These are phyloP conservation scores for Quercus glauca DNA, from an alignment of 306 rosid species.

Conservation along the genomic window DNA sequence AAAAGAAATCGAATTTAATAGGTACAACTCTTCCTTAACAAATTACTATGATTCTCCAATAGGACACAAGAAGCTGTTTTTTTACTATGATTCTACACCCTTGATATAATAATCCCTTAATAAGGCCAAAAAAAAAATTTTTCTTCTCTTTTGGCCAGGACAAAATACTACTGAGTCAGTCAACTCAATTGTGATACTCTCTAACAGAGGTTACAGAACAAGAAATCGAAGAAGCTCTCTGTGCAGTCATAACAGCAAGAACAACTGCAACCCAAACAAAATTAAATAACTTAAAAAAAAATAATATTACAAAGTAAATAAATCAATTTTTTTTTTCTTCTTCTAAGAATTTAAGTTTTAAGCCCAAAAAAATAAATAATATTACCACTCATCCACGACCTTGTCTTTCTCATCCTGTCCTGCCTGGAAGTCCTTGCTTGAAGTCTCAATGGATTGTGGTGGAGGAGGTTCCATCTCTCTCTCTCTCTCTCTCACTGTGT, in stretches of 20 bases:
- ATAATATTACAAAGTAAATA: neutral
- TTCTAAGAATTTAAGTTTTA: neutral
- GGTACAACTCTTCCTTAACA: neutral
- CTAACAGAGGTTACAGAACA: constrained; percentile 52
- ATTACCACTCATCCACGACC: constrained; percentile 49
- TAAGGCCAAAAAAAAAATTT: neutral
- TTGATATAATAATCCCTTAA: neutral
- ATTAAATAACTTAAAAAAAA: neutral
- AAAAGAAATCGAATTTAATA: neutral
- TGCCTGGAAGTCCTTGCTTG: constrained; percentile 25
- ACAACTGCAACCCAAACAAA: constrained; percentile 43
- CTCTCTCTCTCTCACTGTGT: constrained; percentile 6
- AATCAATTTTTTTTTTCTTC: neutral
- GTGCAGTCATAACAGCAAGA: constrained; percentile 63
- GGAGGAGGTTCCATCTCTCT: constrained; percentile 70
- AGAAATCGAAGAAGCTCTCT: constrained; percentile 44
- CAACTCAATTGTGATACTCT: neutral
- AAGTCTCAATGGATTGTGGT: constrained; percentile 56
- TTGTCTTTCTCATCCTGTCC: constrained; percentile 47
- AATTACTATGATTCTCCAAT: neutral
- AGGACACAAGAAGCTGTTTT: neutral
- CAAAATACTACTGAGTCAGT: neutral
- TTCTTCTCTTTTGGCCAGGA: neutral
- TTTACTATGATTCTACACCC: neutral
- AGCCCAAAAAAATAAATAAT: neutral